Evolutionary conservation across 306 rosid genomes (phyloP), one percentile per base, ranked within the genome.

Genomic region (Gynostemma pentaphyllum): DNA sequence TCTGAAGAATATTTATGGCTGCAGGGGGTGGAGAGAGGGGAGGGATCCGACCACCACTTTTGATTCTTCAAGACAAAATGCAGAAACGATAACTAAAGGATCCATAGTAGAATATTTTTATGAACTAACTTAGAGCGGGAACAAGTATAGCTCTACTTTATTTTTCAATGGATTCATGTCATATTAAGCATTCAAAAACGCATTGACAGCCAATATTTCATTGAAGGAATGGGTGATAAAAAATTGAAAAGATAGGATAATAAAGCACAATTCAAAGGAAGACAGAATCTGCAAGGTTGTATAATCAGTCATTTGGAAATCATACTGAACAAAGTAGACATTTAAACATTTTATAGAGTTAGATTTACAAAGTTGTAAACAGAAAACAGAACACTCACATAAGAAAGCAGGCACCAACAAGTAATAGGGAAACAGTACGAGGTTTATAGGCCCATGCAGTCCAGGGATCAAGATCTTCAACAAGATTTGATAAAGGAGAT

Each of bases 361-460:
- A 52, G 5, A 57, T 63, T 60, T 22, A 60, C 22, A 40, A 42
- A 60, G 21, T 19, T 3, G 23, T 40, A 23, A 40, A 36, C 48
- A 22, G 49, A 60, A 48, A 39, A 39, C 14, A 14, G 22, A 68
- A 46, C 36, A 77, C 99, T 88, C 80, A 94, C 99, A 94, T 94
- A 39, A 94, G 99, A 75, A 94, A 88, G 73, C 95, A 80, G 46
- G 99, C 95, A 49, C 99, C 99, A 64, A 94, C 63, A 53, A 92
- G 94, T 70, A 94, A 83, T 78, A 94, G 68, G 32, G 99, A 79
- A 68, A 94, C 80, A 0, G 99, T 94, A 7, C 80, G 99, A 60
- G 99, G 99, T 82, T 72, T 94, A 92, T 94, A 94, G 11, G 99
- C 97, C 99, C 97, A 94, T 22, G 99, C 95, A 47, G 99, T 94